Base-by-base conservation (phyloP, 345 rosid genomes). In the Moricandia moricandioides region DNA sequence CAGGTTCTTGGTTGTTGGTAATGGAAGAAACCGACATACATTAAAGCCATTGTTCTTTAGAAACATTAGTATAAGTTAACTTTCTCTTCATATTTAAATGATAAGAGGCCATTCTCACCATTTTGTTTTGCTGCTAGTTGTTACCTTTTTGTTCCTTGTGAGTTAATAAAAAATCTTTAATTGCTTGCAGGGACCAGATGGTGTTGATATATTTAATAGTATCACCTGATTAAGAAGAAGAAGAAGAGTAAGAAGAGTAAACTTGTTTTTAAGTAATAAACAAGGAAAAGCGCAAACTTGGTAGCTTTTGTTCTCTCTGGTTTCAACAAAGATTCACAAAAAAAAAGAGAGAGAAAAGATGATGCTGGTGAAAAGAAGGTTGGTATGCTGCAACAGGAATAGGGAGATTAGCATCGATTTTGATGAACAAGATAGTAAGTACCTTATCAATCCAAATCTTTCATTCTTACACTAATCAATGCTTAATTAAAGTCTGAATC, bases 361-460 rank as follows among this genome's bases (percentile, higher is more conserved):
- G 88, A 86, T 86, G 87, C 58, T 56, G 71, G 85, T 87, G 92
- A 90, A 86, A 73, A 89, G 90, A 81, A 81, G 85, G 70, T 81
- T 95, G 12, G 89, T 82, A 74, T 95, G 97, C 69, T 95, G 99
- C 83, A 80, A 84, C 14, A 78, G 86, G 39, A 93, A 91, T 40
- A 87, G 86, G 58, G 89, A 86, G 80, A 74, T 83, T 9, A 94
- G 97, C 84, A 58, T 94, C 52, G 97, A 94, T 82, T 87, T 91
- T 21, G 96, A 94, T 66, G 92, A 94, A 66, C 96, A 86, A 79
- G 84, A 88, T 16, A 73, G 98, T 91, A 86, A 88, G 91, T 16
- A 71, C 10, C 17, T 30, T 47, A n/a, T n/a, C 8, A 47, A 5
- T 47, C 17, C 52, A 6, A 8, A 54, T 73, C 62, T 65, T 58